phyloP scores from a whole-genome alignment of 768 basidiomycete species.

The Pleurotus eryngii region DNA sequence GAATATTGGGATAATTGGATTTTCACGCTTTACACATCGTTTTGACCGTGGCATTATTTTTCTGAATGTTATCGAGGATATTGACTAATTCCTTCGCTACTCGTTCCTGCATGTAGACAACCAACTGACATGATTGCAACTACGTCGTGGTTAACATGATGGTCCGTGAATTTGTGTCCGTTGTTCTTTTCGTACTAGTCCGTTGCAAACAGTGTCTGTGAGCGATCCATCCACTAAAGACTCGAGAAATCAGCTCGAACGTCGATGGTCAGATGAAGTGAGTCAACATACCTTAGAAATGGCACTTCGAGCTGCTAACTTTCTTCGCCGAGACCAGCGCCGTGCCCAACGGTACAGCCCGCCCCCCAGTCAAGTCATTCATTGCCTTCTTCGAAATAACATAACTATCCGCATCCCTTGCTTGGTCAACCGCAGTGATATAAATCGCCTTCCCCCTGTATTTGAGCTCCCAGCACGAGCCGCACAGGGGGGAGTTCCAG shows the following conservation, averaged over 20 bases:
- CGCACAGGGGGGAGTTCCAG: slow-evolving; percentile 52
- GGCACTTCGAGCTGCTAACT: slow-evolving; percentile 47
- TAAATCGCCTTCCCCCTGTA: slow-evolving; percentile 41
- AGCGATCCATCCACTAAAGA: no score
- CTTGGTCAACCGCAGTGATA: slow-evolving; percentile 51
- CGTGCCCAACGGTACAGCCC: slow-evolving; percentile 45
- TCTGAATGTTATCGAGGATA: no score
- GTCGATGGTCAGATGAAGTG: no score
- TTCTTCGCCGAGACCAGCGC: slow-evolving; percentile 40
- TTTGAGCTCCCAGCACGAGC: slow-evolving; percentile 57
- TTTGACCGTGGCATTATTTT: no score
- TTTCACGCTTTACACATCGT: no score
- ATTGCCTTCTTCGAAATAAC: slow-evolving; percentile 50
- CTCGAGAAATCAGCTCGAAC: no score
- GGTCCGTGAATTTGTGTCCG: neutral
- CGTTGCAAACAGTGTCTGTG: no score
- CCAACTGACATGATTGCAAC: neutral
- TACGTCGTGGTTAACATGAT: neutral
- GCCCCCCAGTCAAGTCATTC: slow-evolving; percentile 46
- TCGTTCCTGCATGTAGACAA: no score
- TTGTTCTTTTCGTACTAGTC: no score
- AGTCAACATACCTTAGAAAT: slow-evolving; percentile 25
- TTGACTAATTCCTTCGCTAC: no score
- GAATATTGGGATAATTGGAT: no score
- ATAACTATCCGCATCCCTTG: slow-evolving; percentile 35